phyloP scores from a whole-genome alignment of 768 basidiomycete species.

The Sutorius australiensis region DNA sequence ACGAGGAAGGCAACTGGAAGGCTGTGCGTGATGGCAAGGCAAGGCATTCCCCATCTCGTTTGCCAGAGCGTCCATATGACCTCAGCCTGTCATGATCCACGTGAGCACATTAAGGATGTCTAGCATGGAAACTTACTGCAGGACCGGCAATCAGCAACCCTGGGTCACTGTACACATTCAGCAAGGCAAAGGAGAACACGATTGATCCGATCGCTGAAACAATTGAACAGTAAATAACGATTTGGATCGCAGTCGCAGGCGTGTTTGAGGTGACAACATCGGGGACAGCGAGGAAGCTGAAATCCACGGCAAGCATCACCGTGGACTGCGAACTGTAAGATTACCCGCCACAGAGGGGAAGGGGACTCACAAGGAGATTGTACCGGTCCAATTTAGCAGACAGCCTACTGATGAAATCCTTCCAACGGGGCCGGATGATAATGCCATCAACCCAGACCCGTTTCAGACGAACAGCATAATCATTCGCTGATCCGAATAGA shows the following conservation, averaged over 20 bases:
- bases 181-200: not conserved
- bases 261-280: not conserved
- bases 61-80: not conserved
- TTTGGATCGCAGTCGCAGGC: not conserved
- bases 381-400: not conserved
- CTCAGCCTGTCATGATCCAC: not conserved
- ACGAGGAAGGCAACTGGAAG: slow-evolving; percentile 10
- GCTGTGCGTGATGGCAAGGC: slow-evolving; percentile 13
- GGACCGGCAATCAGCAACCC: not conserved
- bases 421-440: not conserved
- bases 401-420: not conserved
- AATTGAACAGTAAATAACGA: not conserved
- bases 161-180: not conserved
- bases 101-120: not conserved
- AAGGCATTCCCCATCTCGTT: slow-evolving; percentile 1
- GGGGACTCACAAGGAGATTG: not conserved
- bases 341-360: not conserved
- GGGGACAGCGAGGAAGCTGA: not conserved
- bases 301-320: not conserved
- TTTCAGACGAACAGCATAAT: not conserved
- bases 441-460: not conserved
- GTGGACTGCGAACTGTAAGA: not conserved
- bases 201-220: not conserved
- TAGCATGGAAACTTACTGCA: not conserved
- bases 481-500: not conserved